Conservation (phyloP, 2,329 filamentous ascomycete genomes). For the Aspergillus novofumigatus region DNA sequence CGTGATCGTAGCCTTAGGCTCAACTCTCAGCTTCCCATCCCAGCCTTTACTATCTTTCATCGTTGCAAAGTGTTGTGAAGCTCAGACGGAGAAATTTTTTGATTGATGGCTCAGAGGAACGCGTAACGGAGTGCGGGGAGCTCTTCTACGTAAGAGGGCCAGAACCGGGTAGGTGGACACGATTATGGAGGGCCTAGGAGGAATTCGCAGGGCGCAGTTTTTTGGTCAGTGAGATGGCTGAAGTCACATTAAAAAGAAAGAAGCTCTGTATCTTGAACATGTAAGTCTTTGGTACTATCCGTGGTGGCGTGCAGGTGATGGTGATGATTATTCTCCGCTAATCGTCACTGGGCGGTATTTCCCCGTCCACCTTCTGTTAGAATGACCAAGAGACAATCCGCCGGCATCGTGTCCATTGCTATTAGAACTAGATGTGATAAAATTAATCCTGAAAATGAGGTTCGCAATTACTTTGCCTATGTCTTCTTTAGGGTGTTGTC, state of each 20-base stretch:
- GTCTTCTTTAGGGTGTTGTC: not conserved
- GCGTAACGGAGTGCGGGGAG: constrained; percentile 23
- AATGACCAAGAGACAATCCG: not conserved
- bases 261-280: not conserved
- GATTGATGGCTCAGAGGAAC: constrained; percentile 4
- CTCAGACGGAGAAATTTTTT: not conserved
- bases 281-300: not conserved
- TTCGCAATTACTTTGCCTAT: constrained; percentile 1
- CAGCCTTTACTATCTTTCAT: constrained; percentile 44
- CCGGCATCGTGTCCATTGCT: not conserved
- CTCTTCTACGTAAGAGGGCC: constrained; percentile 5
- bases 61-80: constrained; percentile 1
- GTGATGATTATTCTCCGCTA: not conserved
- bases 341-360: not conserved
- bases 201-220: not conserved
- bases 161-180: not conserved
- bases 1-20: constrained; percentile 62
- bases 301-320: not conserved
- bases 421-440: not conserved
- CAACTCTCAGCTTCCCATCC: constrained; percentile 52
- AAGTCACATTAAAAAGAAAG: not conserved
- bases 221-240: not conserved
- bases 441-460: not conserved
- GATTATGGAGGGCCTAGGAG: not conserved
- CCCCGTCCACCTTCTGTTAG: not conserved